Conservation (phyloP, 1,139 yeast genomes). For the Kluyveromyces marxianus region DNA sequence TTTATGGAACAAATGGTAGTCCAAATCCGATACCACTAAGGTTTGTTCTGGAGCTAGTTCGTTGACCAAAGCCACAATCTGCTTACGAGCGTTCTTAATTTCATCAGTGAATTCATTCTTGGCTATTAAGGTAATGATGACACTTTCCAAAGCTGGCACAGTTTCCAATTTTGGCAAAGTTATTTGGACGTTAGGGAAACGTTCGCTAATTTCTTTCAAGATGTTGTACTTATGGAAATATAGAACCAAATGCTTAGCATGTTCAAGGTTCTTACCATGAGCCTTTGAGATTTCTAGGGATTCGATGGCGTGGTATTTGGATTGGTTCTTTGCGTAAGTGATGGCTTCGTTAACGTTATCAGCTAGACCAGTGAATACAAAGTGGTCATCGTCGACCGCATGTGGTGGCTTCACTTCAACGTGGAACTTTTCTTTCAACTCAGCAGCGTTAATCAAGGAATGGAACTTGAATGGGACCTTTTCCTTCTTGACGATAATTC, state of each 20-base stretch:
- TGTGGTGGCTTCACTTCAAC: constrained; percentile 60
- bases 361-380: constrained; percentile 59
- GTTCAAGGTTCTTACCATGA: constrained; percentile 69
- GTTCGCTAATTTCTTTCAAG: constrained; percentile 33
- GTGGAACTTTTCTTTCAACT: constrained; percentile 45
- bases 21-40: constrained; percentile 55
- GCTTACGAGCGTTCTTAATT: constrained; percentile 52
- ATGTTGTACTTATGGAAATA: constrained; percentile 49
- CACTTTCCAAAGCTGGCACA: constrained; percentile 32
- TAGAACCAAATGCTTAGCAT: constrained; percentile 67
- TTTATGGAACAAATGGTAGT: constrained; percentile 53
- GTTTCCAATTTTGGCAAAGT: constrained; percentile 45
- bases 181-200: constrained; percentile 41
- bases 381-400: constrained; percentile 37
- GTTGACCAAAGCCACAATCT: constrained; percentile 67
- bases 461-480: constrained; percentile 47
- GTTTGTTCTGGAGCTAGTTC: constrained; percentile 62
- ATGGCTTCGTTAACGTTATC: constrained; percentile 54
- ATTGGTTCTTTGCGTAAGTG: constrained; percentile 43
- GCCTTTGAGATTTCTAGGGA: constrained; percentile 78
- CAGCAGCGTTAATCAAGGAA: constrained; percentile 38
- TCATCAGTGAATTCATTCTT: constrained; percentile 35
- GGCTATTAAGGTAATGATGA: constrained; percentile 40
- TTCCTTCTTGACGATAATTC: constrained; percentile 37
- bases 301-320: constrained; percentile 52